phyloP scores from a whole-genome alignment of 371 early-diverging fungal species.

The Choanephora cucurbitarum region DNA sequence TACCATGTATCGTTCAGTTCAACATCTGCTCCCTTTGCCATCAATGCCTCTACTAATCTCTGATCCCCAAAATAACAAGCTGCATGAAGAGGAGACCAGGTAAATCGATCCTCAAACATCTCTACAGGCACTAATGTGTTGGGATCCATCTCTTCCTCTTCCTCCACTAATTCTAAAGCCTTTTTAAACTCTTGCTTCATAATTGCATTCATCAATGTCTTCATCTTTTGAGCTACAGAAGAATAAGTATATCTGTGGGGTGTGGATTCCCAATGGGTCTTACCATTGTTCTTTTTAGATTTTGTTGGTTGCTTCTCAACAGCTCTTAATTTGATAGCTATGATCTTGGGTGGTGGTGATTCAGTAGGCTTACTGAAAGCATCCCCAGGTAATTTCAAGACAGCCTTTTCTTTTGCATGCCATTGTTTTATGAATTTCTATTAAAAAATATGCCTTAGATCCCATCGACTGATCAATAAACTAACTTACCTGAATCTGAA shows the following conservation, averaged over 20 bases:
- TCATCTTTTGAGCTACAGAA: not conserved
- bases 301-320: conserved; percentile 35
- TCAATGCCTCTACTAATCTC: conserved; percentile 64
- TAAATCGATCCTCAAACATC: conserved; percentile 69
- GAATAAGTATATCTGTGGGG: not conserved
- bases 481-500: conserved; percentile 55
- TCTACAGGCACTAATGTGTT: conserved; percentile 59
- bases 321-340: conserved; percentile 40
- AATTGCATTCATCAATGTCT: conserved; percentile 36
- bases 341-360: conserved; percentile 22
- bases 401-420: conserved; percentile 28
- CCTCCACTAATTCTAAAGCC: conserved; percentile 34
- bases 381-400: conserved; percentile 38
- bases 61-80: conserved; percentile 81
- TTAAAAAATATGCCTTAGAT: not conserved
- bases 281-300: not conserved
- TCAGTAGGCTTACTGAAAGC: conserved; percentile 26
- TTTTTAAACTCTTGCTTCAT: conserved; percentile 29
- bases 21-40: conserved; percentile 76
- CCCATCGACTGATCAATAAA: too few relatives aligned
- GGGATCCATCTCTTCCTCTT: conserved; percentile 44
- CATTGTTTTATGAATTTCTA: conserved; percentile 46
- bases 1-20: conserved; percentile 89
- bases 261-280: not conserved
- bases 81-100: conserved; percentile 89